These are phyloP conservation scores for Daedaleopsis nitida DNA, from an alignment of 768 basidiomycete species.

Conservation along the genomic window DNA sequence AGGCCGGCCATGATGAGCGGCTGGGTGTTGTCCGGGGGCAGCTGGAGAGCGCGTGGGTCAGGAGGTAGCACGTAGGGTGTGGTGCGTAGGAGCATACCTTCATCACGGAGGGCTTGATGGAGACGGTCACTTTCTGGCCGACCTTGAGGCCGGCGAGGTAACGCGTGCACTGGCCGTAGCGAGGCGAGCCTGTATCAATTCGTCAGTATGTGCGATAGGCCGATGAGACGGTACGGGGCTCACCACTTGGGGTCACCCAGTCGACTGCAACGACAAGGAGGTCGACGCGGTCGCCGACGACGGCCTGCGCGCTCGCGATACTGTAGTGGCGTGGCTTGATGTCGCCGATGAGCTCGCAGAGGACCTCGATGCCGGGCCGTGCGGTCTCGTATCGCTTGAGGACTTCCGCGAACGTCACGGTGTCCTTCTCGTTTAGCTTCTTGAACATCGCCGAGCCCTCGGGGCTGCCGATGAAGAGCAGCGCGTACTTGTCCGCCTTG, in stretches of 20 bases:
- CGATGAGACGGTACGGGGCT: constrained; percentile 28
- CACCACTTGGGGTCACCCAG: constrained; percentile 85
- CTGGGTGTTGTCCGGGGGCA: constrained; percentile 81
- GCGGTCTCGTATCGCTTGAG: constrained; percentile 77
- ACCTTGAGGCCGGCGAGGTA: constrained; percentile 83
- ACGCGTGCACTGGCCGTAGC: constrained; percentile 95
- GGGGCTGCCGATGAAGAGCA: constrained; percentile 91
- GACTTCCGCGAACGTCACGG: constrained; percentile 90
- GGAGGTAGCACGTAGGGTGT: background rate
- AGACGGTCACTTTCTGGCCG: constrained; percentile 95
- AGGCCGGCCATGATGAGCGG: constrained; percentile 99
- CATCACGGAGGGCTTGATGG: constrained; percentile 99
- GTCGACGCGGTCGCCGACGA: constrained; percentile 93
- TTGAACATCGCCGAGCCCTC: constrained; percentile 94
- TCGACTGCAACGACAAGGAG: constrained; percentile 95
- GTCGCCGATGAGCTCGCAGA: constrained; percentile 90
- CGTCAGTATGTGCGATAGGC: background rate
- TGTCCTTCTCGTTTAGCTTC: constrained; percentile 93
- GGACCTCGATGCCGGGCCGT: constrained; percentile 76
- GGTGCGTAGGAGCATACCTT: constrained; percentile 56
- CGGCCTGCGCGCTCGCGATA: constrained; percentile 94
- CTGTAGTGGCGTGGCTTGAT: constrained; percentile 98
- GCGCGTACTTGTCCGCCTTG: constrained; percentile 71
- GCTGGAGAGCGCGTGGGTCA: constrained; percentile 41
- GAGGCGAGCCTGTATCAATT: constrained; percentile 54